Percentiles rank a stretch among this genome's conserved stretches.
Conservation (phyloP, 1,139 yeast species). For the Spencermartinsiella ligniputridi region DNA sequence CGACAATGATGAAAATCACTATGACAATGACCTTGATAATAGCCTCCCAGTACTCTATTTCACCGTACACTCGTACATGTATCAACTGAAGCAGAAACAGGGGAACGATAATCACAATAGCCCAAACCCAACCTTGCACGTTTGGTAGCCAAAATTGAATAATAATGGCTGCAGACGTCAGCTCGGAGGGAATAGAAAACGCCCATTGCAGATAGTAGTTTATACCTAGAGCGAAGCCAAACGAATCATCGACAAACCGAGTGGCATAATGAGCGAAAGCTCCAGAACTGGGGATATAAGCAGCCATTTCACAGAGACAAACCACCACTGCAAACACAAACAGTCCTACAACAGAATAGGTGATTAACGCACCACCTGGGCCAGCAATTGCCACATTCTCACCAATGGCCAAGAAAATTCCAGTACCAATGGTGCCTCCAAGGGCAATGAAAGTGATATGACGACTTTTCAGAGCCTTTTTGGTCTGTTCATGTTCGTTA, state of each 20-base stretch:
- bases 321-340: conserved; percentile 65
- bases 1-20: conserved; percentile 45
- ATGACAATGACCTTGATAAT: conserved; percentile 43
- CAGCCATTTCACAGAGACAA: conserved; percentile 68
- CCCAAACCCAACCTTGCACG: conserved; percentile 49
- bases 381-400: conserved; percentile 70
- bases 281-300: conserved; percentile 64
- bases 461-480: conserved; percentile 37
- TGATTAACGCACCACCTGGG: conserved; percentile 61
- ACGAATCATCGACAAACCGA: conserved; percentile 19
- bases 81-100: conserved; percentile 31
- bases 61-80: conserved; percentile 38
- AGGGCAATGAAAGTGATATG: conserved; percentile 49
- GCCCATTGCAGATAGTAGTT: conserved; percentile 29
- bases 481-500: neutral
- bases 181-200: conserved; percentile 58
- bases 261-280: conserved; percentile 60
- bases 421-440: conserved; percentile 51
- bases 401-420: conserved; percentile 48
- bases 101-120: conserved; percentile 23
- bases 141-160: conserved; percentile 56
- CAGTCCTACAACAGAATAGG: conserved; percentile 60
- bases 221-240: conserved; percentile 20
- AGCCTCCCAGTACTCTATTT: conserved; percentile 36
- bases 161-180: conserved; percentile 53